A percentile compares a stretch with the other conserved stretches of the same genome.
Evolutionary conservation across 129 eudicot species (phyloP).

Genomic region (Flaveria bidentis): DNA sequence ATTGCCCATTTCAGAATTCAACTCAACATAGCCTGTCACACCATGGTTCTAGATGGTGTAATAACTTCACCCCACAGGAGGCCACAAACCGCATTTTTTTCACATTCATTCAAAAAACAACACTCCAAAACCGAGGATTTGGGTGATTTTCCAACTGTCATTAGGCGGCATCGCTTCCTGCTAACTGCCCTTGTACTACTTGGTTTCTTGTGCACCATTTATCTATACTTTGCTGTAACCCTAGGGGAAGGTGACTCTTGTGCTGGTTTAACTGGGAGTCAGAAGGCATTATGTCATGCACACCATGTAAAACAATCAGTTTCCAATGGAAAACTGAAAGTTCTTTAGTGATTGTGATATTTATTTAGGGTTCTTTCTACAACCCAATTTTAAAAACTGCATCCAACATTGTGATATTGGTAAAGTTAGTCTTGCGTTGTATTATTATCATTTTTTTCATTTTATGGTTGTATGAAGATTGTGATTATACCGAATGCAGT

Average conservation of each 20-base stretch:
- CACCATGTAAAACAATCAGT: constrained; percentile 46
- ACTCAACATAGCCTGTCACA: constrained; percentile 23
- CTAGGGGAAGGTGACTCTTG: constrained; percentile 42
- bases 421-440: background rate
- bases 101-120: constrained; percentile 42
- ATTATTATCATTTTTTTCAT: background rate
- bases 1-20: constrained; percentile 7
- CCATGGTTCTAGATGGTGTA: constrained; percentile 51
- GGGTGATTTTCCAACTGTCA: constrained; percentile 47
- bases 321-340: constrained; percentile 47
- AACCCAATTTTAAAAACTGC: constrained; percentile 5
- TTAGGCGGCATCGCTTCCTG: constrained; percentile 60
- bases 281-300: constrained; percentile 44
- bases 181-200: constrained; percentile 53
- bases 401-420: constrained; percentile 1
- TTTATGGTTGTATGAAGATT: constrained; percentile 7
- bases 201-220: constrained; percentile 55
- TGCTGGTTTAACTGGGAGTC: constrained; percentile 45
- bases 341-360: constrained; percentile 23
- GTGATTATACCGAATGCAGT: background rate
- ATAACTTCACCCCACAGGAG: constrained; percentile 56
- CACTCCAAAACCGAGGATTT: constrained; percentile 40
- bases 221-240: constrained; percentile 65
- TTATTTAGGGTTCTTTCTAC: constrained; percentile 20
- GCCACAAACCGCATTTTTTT: constrained; percentile 41